These are phyloP conservation scores for Gaultheria prostrata DNA, from an alignment of 148 eudicot genomes.

Conservation along the genomic window DNA sequence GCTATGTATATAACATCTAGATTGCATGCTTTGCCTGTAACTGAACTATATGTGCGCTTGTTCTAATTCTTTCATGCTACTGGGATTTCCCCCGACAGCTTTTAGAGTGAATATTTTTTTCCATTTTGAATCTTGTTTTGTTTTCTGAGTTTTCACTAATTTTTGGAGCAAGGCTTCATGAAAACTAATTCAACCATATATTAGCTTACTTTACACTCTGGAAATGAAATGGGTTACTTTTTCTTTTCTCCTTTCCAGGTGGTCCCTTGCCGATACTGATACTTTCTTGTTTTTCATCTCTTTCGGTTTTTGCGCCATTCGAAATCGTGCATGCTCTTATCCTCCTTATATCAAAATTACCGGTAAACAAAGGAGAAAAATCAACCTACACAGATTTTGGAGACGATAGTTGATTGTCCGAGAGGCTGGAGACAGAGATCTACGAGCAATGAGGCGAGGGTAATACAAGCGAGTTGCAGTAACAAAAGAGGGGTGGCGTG, in stretches of 20 bases:
- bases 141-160: background rate
- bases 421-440: conserved; percentile 49
- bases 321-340: background rate
- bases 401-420: conserved; percentile 52
- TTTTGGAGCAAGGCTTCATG: too few species aligned
- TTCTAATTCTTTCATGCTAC: background rate
- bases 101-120: background rate
- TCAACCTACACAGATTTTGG: conserved; percentile 55
- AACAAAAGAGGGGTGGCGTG: conserved; percentile 47
- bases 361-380: background rate
- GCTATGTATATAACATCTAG: background rate
- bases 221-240: background rate
- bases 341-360: background rate
- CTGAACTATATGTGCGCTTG: too few species aligned
- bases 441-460: conserved; percentile 30
- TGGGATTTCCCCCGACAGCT: background rate
- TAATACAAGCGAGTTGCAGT: conserved; percentile 41
- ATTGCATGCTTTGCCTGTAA: background rate
- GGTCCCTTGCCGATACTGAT: background rate
- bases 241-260: background rate
- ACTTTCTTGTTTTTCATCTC: background rate
- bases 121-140: background rate
- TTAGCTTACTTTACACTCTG: background rate
- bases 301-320: background rate
- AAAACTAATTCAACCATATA: background rate